These are phyloP conservation scores for Nothophaeocryptopus gaeumannii DNA, from an alignment of 2,329 filamentous ascomycete genomes.

Conservation along the genomic window DNA sequence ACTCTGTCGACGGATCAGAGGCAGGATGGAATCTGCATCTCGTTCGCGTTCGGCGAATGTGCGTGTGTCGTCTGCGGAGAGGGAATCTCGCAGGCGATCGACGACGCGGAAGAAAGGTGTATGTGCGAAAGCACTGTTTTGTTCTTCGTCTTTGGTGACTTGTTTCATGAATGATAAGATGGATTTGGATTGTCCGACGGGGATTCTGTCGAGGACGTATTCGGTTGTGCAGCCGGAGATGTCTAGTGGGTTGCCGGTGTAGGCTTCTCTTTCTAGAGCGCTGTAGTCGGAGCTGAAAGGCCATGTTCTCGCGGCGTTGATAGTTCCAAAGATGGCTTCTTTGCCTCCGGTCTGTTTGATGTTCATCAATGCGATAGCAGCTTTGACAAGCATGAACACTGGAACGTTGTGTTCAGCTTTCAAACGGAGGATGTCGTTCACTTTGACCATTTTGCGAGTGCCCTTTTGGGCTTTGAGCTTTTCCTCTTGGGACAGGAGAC, in stretches of 20 bases:
- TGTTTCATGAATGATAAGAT: conserved; percentile 31
- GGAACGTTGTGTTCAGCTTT: conserved; percentile 33
- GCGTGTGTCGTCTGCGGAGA: conserved; percentile 28
- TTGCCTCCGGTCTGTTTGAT: conserved; percentile 29
- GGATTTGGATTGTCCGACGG: conserved; percentile 25
- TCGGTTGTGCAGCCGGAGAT: conserved; percentile 37
- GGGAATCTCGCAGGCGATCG: conserved; percentile 30
- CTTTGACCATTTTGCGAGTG: conserved; percentile 28
- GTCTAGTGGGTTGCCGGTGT: conserved; percentile 33
- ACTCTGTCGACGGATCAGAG: conserved; percentile 31
- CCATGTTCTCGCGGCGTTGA: conserved; percentile 35
- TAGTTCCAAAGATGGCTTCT: conserved; percentile 34
- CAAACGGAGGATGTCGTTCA: conserved; percentile 29
- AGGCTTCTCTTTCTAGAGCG: conserved; percentile 28
- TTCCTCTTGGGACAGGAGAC: conserved; percentile 18
- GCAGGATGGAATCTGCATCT: conserved; percentile 31
- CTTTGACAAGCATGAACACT: conserved; percentile 36
- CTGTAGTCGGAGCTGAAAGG: conserved; percentile 33
- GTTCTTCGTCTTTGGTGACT: conserved; percentile 33
- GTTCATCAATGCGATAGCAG: conserved; percentile 33
- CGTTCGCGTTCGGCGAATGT: conserved; percentile 30
- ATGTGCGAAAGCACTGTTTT: conserved; percentile 30
- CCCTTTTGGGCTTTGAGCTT: conserved; percentile 32
- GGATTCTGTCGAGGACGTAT: conserved; percentile 34
- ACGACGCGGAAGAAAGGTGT: conserved; percentile 33